Conservation (phyloP, 2,329 filamentous ascomycete genomes). For the Nothomitra cinnamomea region DNA sequence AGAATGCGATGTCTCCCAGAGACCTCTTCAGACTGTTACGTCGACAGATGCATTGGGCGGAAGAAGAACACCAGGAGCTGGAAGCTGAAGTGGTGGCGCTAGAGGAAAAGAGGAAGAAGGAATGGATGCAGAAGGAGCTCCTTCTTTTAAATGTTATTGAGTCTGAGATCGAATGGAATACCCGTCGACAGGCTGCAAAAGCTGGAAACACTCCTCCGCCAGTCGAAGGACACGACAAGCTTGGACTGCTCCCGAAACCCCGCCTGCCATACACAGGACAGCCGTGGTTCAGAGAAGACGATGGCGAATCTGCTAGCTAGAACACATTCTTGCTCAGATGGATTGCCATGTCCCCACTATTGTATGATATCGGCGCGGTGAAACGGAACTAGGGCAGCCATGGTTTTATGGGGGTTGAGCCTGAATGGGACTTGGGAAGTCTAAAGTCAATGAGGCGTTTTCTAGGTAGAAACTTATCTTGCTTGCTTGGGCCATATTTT, state of each 20-base stretch:
- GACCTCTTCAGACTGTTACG: conserved; percentile 45
- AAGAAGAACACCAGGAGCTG: conserved; percentile 46
- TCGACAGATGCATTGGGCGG: conserved; percentile 56
- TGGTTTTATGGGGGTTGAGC: too few species aligned
- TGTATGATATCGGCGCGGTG: too few species aligned
- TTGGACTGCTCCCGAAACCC: not conserved
- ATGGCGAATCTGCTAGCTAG: not conserved
- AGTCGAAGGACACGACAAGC: not conserved
- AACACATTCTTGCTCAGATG: too few species aligned
- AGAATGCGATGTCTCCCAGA: conserved; percentile 48
- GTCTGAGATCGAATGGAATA: conserved; percentile 31
- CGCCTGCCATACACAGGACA: conserved; percentile 1
- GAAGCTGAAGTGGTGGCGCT: conserved; percentile 46
- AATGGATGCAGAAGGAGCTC: conserved; percentile 68
- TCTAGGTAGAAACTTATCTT: too few species aligned
- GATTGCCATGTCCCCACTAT: too few species aligned
- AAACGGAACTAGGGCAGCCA: too few species aligned
- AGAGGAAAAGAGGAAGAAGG: conserved; percentile 49
- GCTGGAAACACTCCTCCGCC: not conserved
- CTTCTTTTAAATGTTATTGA: conserved; percentile 62
- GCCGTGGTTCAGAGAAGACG: not conserved
- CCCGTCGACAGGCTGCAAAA: not conserved
- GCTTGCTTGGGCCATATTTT: too few species aligned
- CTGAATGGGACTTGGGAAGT: too few species aligned
- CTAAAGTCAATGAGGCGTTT: too few species aligned